Evolutionary conservation across 1,284 basidiomycete genomes (phyloP).

Genomic region (Sparassis latifolia): DNA sequence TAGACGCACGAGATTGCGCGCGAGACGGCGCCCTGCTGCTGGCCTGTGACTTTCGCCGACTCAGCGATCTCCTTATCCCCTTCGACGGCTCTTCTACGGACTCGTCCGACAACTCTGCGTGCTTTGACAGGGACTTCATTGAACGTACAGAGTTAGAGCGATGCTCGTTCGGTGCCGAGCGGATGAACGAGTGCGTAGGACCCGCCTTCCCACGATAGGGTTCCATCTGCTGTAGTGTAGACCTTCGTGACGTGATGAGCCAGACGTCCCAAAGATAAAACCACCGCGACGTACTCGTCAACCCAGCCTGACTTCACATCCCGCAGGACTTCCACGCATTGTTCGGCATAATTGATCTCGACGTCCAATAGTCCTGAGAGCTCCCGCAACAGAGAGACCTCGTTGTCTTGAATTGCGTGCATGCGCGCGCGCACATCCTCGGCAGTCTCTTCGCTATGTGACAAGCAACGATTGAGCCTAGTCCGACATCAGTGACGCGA

Average conservation of each 20-base stretch:
- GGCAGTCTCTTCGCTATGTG: conserved; percentile 67
- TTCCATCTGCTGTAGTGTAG: conserved; percentile 5
- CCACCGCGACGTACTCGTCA: conserved; percentile 39
- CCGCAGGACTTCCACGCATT: conserved; percentile 63
- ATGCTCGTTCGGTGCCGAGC: conserved; percentile 7
- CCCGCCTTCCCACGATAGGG: not conserved
- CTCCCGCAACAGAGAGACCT: conserved; percentile 62
- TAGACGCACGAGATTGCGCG: conserved; percentile 45
- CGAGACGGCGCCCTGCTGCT: conserved; percentile 44
- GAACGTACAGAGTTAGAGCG: conserved; percentile 16
- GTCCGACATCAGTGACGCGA: not conserved
- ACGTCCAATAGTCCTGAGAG: conserved; percentile 64
- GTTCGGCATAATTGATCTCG: conserved; percentile 67
- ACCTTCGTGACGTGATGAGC: not conserved
- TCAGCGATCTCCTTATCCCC: conserved; percentile 22
- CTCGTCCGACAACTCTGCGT: conserved; percentile 9
- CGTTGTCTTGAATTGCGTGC: conserved; percentile 71
- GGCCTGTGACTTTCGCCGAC: conserved; percentile 36
- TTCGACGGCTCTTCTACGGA: conserved; percentile 16
- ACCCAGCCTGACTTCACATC: conserved; percentile 66
- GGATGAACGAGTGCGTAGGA: conserved; percentile 3
- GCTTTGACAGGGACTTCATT: conserved; percentile 14
- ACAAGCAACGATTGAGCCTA: not conserved
- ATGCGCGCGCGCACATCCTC: conserved; percentile 76
- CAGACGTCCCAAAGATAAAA: not conserved